phyloP scores from a whole-genome alignment of 768 basidiomycete species.

The Agaricus subrufescens region DNA sequence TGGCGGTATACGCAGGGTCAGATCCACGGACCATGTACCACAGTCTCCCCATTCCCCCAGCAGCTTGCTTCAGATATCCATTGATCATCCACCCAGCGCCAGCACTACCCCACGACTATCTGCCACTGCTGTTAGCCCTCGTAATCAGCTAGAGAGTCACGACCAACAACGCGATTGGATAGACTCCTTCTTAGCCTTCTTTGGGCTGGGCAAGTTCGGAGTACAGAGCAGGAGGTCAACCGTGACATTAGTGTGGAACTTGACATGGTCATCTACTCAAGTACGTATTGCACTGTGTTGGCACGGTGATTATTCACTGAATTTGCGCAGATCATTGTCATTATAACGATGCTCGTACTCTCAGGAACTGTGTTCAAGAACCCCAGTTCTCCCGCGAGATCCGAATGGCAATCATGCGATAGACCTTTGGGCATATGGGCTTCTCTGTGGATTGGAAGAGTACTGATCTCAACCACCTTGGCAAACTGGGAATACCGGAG shows the following conservation, averaged over 20 bases:
- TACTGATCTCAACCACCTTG: constrained; percentile 41
- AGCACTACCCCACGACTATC: neutral
- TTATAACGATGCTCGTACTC: constrained; percentile 45
- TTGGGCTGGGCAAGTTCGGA: constrained; percentile 53
- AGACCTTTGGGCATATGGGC: constrained; percentile 68
- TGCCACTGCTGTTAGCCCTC: neutral
- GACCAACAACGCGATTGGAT: neutral
- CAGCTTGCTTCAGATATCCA: neutral
- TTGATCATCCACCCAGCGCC: neutral
- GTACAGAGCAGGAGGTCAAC: constrained; percentile 47
- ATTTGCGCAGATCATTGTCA: constrained; percentile 39
- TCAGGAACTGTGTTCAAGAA: constrained; percentile 42
- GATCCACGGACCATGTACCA: constrained; percentile 36
- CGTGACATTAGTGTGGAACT: constrained; percentile 46
- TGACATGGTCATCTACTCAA: constrained; percentile 49
- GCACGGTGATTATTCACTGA: neutral
- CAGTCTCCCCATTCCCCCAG: constrained; percentile 18
- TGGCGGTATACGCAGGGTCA: constrained; percentile 27
- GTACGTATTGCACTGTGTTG: constrained; percentile 20
- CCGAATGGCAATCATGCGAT: constrained; percentile 61
- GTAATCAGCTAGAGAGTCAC: constrained; percentile 5
- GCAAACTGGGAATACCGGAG: constrained; percentile 55
- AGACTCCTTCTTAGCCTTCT: constrained; percentile 24
- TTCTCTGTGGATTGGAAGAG: constrained; percentile 56
- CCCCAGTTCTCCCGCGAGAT: constrained; percentile 30